Conservation (phyloP, 2,329 filamentous ascomycete species). For the Hypoxylon sp. region DNA sequence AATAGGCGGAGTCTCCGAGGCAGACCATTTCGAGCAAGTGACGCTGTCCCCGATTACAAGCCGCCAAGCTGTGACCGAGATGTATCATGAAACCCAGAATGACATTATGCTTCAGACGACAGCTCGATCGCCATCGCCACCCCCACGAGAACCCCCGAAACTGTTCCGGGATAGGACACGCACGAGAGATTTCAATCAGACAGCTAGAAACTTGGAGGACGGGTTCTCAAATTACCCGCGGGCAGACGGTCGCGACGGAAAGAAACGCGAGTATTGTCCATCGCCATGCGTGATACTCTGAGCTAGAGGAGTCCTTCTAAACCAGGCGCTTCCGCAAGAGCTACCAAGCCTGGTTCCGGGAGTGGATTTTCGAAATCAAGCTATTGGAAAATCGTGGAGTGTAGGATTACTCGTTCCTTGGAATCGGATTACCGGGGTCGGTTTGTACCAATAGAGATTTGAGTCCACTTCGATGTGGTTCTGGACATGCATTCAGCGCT, state of each 20-base stretch:
- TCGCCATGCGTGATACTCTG: constrained; percentile 11
- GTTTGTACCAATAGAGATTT: not conserved
- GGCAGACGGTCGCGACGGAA: not conserved
- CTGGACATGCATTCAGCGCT: not conserved
- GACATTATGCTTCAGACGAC: constrained; percentile 16
- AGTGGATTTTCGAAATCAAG: not conserved
- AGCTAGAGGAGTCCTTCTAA: not conserved
- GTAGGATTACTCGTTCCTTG: not conserved
- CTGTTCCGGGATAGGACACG: constrained; percentile 13
- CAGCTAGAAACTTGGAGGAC: constrained; percentile 3
- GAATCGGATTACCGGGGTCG: not conserved
- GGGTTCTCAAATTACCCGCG: not conserved
- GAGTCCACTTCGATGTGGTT: not conserved
- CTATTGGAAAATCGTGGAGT: constrained; percentile 1
- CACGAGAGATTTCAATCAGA: constrained; percentile 7
- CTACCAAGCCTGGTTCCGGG: not conserved
- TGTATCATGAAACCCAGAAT: constrained; percentile 24
- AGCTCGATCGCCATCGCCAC: constrained; percentile 1
- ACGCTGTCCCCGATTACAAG: constrained; percentile 4
- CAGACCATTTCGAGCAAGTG: not conserved
- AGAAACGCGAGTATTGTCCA: not conserved
- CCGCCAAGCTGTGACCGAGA: constrained; percentile 14
- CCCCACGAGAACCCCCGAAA: not conserved
- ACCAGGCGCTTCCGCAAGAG: not conserved
- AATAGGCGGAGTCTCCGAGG: not conserved